phyloP scores from a whole-genome alignment of 805 yeast genomes.

The Kluyveromyces wickerhamii region DNA sequence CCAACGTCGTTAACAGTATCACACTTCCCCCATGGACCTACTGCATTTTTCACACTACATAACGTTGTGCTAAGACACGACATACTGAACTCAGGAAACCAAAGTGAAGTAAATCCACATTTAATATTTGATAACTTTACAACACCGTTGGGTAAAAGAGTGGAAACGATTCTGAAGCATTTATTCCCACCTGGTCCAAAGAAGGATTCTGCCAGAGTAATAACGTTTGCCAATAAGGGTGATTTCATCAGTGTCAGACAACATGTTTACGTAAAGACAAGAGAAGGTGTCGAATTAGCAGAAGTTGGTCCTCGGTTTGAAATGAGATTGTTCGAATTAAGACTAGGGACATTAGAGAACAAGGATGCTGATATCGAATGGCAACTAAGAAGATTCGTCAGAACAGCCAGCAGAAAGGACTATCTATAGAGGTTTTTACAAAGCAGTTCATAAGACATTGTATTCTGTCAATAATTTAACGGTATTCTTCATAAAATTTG shows the following conservation, averaged over 20 bases:
- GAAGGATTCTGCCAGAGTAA: constrained; percentile 81
- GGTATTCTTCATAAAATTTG: too few species aligned
- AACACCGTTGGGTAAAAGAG: constrained; percentile 73
- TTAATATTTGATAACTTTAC: constrained; percentile 85
- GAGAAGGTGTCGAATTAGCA: constrained; percentile 82
- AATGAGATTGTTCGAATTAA: constrained; percentile 84
- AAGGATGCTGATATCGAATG: constrained; percentile 98
- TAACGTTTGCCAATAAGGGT: constrained; percentile 81
- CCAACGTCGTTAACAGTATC: constrained; percentile 90
- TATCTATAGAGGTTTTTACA: constrained; percentile 38
- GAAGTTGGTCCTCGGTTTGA: constrained; percentile 99
- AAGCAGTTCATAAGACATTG: too few species aligned
- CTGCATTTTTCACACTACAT: constrained; percentile 88
- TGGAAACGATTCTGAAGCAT: constrained; percentile 73
- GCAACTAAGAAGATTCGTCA: constrained; percentile 84
- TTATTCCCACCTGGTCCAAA: constrained; percentile 96
- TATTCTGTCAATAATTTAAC: too few species aligned
- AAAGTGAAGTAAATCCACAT: constrained; percentile 90
- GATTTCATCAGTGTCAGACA: constrained; percentile 94
- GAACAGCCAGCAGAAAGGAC: constrained; percentile 94
- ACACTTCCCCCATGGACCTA: constrained; percentile 98
- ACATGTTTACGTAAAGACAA: constrained; percentile 85
- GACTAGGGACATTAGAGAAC: constrained; percentile 86
- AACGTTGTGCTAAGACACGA: constrained; percentile 94
- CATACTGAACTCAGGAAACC: constrained; percentile 74